Base-by-base conservation (phyloP, 139 green algal genomes). In the Zygnema cylindricum region DNA sequence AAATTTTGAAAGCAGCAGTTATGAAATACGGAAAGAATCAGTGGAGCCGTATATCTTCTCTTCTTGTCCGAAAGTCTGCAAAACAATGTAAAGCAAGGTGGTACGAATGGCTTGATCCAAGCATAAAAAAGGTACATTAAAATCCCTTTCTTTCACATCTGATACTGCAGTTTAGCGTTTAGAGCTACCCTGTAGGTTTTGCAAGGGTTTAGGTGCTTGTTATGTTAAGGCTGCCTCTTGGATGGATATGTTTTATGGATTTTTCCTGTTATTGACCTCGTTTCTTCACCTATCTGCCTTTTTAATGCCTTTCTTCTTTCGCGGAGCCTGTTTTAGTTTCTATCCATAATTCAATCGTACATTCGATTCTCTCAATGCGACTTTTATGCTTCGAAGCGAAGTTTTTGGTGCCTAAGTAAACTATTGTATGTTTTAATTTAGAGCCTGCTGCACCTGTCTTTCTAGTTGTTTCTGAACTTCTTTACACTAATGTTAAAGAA, bases 1-100 rank as follows among this genome's bases (percentile, higher is more conserved):
- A 99, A 86, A 99, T 99, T 81, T 95, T 99, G 43, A 99, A 99
- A 92, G 98, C 97, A 25, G 98, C 98, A 33, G 98, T 99, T 1
- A 99, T 99, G 98, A 99, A 99, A 55, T 95, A 95, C 63, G 93
- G 93, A 36, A 94, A 93, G 81, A 94, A 95, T 84, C 93, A 95
- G 79, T 95, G 93, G 93, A 57, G 81, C 1, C 86, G 93, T 35
- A 92, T 95, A 38, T 87, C 76, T 96, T 99, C 97, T 11, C 94
- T 99, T 71, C 94, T 99, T 3, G 95, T 98, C 16, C 95, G 98
- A 38, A 99, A 99, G 93, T 98, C 95, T 0, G 96, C 98, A 42
- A 99, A 99, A 93, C 98, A 99, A 92, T 99, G 98, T 96, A 99
- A 99, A 85, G 97, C 97, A 11, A 94, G 98, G 77, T 99, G 98